A percentile compares a stretch with the other conserved stretches of the same genome.
Conservation (phyloP, 306 rosid species). For the Trifolium dubium region DNA sequence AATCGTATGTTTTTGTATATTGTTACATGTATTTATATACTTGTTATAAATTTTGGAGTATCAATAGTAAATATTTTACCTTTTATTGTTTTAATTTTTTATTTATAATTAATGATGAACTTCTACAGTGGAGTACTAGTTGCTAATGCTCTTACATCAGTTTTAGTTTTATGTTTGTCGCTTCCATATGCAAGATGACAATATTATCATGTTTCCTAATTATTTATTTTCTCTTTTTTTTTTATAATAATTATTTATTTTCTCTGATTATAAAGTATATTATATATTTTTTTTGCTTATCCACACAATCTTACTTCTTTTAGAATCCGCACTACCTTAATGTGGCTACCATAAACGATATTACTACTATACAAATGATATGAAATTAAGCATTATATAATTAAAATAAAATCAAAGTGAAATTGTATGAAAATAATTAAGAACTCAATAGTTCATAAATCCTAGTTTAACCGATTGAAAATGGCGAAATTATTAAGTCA, state of each 20-base stretch:
- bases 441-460: too few relatives aligned
- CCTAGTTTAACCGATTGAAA: too few relatives aligned
- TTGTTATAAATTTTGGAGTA: not conserved
- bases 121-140: conserved; percentile 28
- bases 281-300: not conserved
- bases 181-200: conserved; percentile 48
- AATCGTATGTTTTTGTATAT: not conserved
- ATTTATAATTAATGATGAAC: conserved; percentile 9
- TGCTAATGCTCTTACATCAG: conserved; percentile 29
- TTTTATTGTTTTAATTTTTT: not conserved
- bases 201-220: conserved; percentile 37
- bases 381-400: not conserved
- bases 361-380: not conserved
- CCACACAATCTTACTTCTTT: conserved; percentile 39
- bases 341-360: conserved; percentile 37
- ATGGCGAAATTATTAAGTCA: too few relatives aligned
- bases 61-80: conserved; percentile 25
- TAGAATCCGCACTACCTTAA: conserved; percentile 26
- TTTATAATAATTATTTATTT: conserved; percentile 11
- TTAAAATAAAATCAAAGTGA: conserved; percentile 14
- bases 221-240: conserved; percentile 3
- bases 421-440: not conserved
- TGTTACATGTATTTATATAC: conserved; percentile 13
- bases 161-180: conserved; percentile 22
- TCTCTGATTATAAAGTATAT: conserved; percentile 11